phyloP scores from a whole-genome alignment of 1,139 yeast genomes.

The Yamadazyma blattariae region DNA sequence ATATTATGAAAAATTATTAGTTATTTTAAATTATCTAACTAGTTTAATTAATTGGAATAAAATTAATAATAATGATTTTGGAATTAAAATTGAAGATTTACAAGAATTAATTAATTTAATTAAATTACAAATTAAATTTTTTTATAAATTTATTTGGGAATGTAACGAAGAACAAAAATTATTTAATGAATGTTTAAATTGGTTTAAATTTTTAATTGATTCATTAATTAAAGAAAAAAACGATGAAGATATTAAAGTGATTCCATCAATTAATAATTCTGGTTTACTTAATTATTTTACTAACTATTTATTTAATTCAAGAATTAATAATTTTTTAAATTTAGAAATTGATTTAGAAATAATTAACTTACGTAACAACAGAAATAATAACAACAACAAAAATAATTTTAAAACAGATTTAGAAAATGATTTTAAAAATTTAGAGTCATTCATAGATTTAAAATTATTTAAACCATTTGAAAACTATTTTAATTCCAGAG shows the following conservation, averaged over 20 bases:
- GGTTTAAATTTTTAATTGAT: conserved; percentile 43
- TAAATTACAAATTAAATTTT: conserved; percentile 29
- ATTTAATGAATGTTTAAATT: conserved; percentile 50
- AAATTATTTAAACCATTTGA: conserved; percentile 3
- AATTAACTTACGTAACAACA: neutral
- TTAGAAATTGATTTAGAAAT: conserved; percentile 13
- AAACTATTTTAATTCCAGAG: conserved; percentile 1
- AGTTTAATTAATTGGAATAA: conserved; percentile 44
- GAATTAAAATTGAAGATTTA: conserved; percentile 25
- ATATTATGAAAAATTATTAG: conserved; percentile 53
- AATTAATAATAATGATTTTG: conserved; percentile 19
- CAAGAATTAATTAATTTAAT: conserved; percentile 25
- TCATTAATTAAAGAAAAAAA: conserved; percentile 36
- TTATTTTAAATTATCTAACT: conserved; percentile 46
- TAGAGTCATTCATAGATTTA: neutral
- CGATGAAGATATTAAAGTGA: conserved; percentile 20
- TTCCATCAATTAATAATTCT: conserved; percentile 20
- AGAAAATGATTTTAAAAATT: neutral
- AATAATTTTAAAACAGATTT: neutral
- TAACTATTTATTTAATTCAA: conserved; percentile 23
- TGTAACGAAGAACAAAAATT: conserved; percentile 51
- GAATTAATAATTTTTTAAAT: conserved; percentile 22
- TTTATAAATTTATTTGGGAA: conserved; percentile 44
- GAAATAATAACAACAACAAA: too few species aligned
- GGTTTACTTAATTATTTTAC: conserved; percentile 32